Evolutionary conservation across 345 rosid genomes (phyloP).

Genomic region (Hibiscus tridactylites): DNA sequence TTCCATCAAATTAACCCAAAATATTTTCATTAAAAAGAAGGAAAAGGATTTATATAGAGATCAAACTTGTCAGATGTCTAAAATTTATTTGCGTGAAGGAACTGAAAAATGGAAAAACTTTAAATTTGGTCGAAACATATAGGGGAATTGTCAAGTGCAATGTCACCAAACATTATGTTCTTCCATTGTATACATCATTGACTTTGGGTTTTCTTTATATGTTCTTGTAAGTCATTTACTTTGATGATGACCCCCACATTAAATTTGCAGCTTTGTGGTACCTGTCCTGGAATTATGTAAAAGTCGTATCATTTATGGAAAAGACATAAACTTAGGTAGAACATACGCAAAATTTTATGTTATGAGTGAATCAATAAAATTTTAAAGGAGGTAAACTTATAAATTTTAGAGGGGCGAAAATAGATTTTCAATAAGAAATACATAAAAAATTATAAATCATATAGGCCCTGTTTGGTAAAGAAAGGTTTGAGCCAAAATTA

Average conservation of each 20-base stretch:
- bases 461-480: no score
- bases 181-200: background rate
- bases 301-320: background rate
- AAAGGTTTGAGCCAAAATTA: no score
- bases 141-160: background rate
- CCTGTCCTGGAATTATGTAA: no score
- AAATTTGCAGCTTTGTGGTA: background rate
- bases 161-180: background rate
- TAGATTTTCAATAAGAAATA: no score
- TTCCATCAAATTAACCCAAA: background rate
- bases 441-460: no score
- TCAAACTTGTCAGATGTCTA: no score
- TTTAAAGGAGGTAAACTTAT: no score
- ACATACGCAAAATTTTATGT: no score
- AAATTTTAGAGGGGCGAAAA: no score
- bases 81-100: conserved; percentile 3
- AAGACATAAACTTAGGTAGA: background rate
- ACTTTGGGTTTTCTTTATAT: background rate
- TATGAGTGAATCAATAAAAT: no score
- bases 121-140: background rate
- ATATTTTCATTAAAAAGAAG: no score
- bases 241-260: conserved; percentile 2
- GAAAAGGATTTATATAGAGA: no score
- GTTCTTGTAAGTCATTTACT: background rate
- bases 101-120: background rate